These are phyloP conservation scores for Dicorynia guianensis DNA, from an alignment of 306 rosid species.

Conservation along the genomic window DNA sequence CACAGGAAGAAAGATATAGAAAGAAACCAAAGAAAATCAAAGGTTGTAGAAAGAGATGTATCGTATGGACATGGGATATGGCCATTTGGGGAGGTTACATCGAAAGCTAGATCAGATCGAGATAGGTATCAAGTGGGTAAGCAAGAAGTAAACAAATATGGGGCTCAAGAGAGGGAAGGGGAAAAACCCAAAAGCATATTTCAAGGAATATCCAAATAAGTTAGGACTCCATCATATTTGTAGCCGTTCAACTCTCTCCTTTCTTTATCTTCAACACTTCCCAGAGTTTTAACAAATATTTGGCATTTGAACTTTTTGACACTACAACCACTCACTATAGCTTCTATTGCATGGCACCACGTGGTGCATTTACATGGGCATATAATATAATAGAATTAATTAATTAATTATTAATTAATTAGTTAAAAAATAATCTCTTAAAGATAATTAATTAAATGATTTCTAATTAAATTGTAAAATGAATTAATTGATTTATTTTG, in stretches of 20 bases:
- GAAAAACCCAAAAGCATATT: neutral
- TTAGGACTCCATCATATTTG: neutral
- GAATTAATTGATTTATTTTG: too few relatives aligned
- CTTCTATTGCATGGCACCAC: too few relatives aligned
- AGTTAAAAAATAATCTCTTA: too few relatives aligned
- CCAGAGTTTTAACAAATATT: too few relatives aligned
- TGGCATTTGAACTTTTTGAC: too few relatives aligned
- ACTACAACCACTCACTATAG: too few relatives aligned
- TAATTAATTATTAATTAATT: too few relatives aligned
- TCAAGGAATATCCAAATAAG: neutral
- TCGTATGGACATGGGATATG: conserved; percentile 16
- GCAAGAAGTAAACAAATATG: neutral
- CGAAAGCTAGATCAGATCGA: neutral
- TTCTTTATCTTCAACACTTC: neutral
- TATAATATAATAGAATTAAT: too few relatives aligned
- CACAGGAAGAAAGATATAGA: neutral
- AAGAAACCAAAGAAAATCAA: neutral
- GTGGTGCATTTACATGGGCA: too few relatives aligned
- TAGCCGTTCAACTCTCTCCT: neutral
- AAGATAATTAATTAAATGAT: too few relatives aligned
- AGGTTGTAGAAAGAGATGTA: conserved; percentile 16
- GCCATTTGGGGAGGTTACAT: conserved; percentile 22
- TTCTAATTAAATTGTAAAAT: too few relatives aligned
- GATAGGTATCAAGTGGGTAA: neutral
- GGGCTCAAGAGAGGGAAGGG: neutral